Conservation (phyloP, 805 yeast genomes). For the Teunomyces barrocoloradensis region DNA sequence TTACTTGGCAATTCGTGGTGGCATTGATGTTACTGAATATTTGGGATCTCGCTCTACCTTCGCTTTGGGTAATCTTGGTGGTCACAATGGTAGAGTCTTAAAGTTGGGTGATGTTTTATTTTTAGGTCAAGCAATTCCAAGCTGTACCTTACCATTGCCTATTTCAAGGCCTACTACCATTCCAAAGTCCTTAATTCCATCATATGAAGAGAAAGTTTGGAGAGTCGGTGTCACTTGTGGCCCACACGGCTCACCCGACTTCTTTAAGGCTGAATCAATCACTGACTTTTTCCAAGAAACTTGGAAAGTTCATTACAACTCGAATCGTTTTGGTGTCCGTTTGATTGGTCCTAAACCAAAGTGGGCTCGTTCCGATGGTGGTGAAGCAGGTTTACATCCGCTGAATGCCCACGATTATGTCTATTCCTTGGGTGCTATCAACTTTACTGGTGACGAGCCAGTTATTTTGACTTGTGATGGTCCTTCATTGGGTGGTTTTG, state of each 20-base stretch:
- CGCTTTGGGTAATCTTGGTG: slow-evolving; percentile 91
- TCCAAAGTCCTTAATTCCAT: slow-evolving; percentile 58
- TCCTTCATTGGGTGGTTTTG: slow-evolving; percentile 96
- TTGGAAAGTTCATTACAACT: slow-evolving; percentile 97
- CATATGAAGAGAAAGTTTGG: slow-evolving; percentile 59
- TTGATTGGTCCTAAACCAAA: slow-evolving; percentile 92
- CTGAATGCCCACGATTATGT: slow-evolving; percentile 98
- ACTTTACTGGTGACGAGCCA: slow-evolving; percentile 98
- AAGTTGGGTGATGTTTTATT: slow-evolving; percentile 91
- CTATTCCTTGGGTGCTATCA: slow-evolving; percentile 93
- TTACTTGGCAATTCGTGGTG: slow-evolving; percentile 87
- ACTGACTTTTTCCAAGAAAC: slow-evolving; percentile 68
- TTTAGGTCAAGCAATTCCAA: slow-evolving; percentile 71
- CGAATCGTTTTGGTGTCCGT: slow-evolving; percentile 95
- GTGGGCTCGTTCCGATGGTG: slow-evolving; percentile 97
- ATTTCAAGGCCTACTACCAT: slow-evolving; percentile 58
- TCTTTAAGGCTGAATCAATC: slow-evolving; percentile 74
- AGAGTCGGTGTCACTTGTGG: slow-evolving; percentile 91
- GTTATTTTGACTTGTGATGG: slow-evolving; percentile 97
- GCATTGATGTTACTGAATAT: slow-evolving; percentile 91
- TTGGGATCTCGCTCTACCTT: slow-evolving; percentile 96
- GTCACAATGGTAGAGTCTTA: slow-evolving; percentile 88
- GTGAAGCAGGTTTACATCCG: slow-evolving; percentile 97
- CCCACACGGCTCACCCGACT: slow-evolving; percentile 97
- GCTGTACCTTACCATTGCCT: slow-evolving; percentile 73